Percentiles rank a stretch among this genome's conserved stretches.
Evolutionary conservation across 2,329 filamentous ascomycete genomes (phyloP).

Genomic region (Colletotrichum gloeosporioides): DNA sequence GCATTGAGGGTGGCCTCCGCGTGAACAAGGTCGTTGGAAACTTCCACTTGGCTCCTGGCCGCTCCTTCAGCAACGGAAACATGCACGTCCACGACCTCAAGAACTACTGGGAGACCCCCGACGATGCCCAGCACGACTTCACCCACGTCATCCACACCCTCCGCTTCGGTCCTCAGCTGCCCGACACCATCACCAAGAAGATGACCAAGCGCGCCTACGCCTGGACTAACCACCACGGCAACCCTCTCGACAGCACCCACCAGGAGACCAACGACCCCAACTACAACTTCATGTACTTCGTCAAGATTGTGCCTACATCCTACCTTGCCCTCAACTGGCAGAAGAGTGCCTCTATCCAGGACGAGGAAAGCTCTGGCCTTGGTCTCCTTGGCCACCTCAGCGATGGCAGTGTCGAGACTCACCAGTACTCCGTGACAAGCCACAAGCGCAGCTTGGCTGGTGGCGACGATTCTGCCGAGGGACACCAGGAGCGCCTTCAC

Average conservation of each 20-base stretch:
- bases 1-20: conserved; percentile 87
- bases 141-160: conserved; percentile 87
- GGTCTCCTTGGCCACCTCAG: conserved; percentile 70
- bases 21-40: conserved; percentile 99
- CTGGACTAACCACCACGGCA: conserved; percentile 91
- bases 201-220: conserved; percentile 55
- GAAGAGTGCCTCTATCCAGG: conserved; percentile 51
- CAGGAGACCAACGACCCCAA: conserved; percentile 82
- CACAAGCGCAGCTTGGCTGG: conserved; percentile 89
- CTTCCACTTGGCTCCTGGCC: conserved; percentile 96
- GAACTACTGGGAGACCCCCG: conserved; percentile 83
- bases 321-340: conserved; percentile 94
- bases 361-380: conserved; percentile 64
- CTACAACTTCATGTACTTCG: conserved; percentile 98
- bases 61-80: conserved; percentile 94
- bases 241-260: conserved; percentile 82
- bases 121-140: conserved; percentile 80
- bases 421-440: conserved; percentile 97
- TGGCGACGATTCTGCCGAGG: conserved; percentile 83
- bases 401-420: conserved; percentile 90
- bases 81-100: conserved; percentile 98
- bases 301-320: conserved; percentile 96
- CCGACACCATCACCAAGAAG: conserved; percentile 70
- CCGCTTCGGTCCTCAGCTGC: conserved; percentile 91
- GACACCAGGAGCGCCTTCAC: conserved; percentile 91